Evolutionary conservation across 164 flowering plant species (phyloP).

Genomic region (Nymphaea colorata): DNA sequence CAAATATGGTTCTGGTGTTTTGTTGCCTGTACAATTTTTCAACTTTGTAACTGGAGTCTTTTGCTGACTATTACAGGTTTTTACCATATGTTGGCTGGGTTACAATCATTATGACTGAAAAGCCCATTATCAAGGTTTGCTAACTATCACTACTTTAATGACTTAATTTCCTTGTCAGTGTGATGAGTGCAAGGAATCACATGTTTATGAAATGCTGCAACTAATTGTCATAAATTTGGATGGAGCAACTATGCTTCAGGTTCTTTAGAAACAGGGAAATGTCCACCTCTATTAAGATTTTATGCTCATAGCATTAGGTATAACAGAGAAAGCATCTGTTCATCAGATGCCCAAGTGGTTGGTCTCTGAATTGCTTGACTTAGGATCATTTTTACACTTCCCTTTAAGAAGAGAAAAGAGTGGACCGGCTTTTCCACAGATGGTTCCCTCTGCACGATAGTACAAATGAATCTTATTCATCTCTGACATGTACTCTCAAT

Average conservation of each 20-base stretch:
- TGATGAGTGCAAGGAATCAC: background rate
- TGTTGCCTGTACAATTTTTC: background rate
- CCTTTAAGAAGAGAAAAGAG: no score
- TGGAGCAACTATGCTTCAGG: background rate
- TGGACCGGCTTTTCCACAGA: no score
- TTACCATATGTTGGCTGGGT: conserved; percentile 31
- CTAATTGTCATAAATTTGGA: background rate
- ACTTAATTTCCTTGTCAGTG: background rate
- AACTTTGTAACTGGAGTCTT: background rate
- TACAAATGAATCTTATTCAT: no score
- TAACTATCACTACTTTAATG: background rate
- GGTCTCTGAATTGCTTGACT: background rate
- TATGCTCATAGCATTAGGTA: no score
- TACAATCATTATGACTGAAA: conserved; percentile 32
- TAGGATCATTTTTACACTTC: no score
- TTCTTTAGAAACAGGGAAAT: background rate
- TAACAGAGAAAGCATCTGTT: no score
- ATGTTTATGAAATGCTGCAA: background rate
- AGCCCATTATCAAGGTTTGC: conserved; percentile 28
- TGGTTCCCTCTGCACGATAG: no score
- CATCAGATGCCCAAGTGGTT: background rate
- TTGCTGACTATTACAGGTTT: conserved; percentile 14
- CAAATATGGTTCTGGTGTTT: no score
- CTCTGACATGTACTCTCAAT: no score
- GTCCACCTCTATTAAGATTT: no score